These are phyloP conservation scores for Datisca glomerata DNA, from an alignment of 306 rosid genomes.

Conservation along the genomic window DNA sequence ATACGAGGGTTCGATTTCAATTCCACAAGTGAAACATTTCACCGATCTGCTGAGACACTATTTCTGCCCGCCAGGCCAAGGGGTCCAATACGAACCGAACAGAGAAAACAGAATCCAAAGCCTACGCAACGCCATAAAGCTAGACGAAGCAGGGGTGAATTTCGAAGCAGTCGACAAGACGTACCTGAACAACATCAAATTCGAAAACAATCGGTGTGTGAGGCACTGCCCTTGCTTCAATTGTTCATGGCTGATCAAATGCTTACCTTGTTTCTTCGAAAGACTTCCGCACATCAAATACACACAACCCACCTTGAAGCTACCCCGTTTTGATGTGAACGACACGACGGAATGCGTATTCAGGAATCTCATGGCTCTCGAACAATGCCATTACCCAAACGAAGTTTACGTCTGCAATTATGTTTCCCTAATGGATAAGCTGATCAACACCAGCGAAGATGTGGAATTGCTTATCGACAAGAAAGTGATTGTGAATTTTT, in stretches of 20 bases:
- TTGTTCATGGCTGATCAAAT: conserved; percentile 11
- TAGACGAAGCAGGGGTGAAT: conserved; percentile 22
- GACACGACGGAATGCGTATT: conserved; percentile 28
- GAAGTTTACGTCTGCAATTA: conserved; percentile 33
- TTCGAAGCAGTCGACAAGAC: conserved; percentile 13
- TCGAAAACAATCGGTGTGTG: conserved; percentile 4
- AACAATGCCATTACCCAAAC: conserved; percentile 34
- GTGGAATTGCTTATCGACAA: conserved; percentile 39
- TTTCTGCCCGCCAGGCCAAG: conserved; percentile 10
- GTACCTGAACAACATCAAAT: conserved; percentile 15
- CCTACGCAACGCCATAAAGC: background rate
- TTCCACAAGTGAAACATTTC: conserved; percentile 18
- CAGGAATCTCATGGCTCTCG: conserved; percentile 41
- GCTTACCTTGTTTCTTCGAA: conserved; percentile 21
- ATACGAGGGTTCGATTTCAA: background rate
- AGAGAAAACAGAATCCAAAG: background rate
- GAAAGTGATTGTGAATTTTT: conserved; percentile 22
- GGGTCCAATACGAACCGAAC: background rate
- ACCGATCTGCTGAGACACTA: conserved; percentile 32
- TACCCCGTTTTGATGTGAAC: conserved; percentile 22
- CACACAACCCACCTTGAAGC: conserved; percentile 15
- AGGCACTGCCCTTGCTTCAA: background rate
- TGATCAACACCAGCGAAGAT: conserved; percentile 29
- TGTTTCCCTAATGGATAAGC: conserved; percentile 25
- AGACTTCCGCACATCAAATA: conserved; percentile 9